phyloP scores from a whole-genome alignment of 805 yeast genomes.

The Wickerhamomyces kurtzmanii region DNA sequence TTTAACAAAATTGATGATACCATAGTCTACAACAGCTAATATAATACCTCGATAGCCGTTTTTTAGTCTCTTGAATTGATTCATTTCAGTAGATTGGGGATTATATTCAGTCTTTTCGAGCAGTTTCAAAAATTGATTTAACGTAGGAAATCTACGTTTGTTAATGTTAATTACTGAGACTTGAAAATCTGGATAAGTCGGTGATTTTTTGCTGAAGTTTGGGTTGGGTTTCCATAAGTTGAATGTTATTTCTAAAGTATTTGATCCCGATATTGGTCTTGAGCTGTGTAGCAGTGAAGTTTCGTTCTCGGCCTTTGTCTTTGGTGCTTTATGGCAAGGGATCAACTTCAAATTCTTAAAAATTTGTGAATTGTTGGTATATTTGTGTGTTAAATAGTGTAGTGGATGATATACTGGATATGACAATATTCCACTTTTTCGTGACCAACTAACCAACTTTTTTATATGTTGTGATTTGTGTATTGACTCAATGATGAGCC shows the following conservation, averaged over 20 bases:
- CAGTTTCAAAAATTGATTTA: slow-evolving; percentile 27
- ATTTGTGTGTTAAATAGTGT: slow-evolving; percentile 9
- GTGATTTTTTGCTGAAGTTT: slow-evolving; percentile 56
- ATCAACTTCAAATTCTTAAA: slow-evolving; percentile 20
- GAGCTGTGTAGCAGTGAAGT: slow-evolving; percentile 13
- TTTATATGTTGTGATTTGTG: no score
- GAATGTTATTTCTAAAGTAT: slow-evolving; percentile 30
- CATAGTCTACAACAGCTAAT: slow-evolving; percentile 65
- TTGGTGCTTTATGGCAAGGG: slow-evolving; percentile 11
- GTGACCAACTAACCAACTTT: background rate
- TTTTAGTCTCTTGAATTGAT: slow-evolving; percentile 31
- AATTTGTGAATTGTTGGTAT: slow-evolving; percentile 18
- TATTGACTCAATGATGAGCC: no score
- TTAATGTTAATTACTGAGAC: slow-evolving; percentile 46
- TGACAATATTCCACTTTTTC: slow-evolving; percentile 3
- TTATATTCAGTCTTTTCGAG: slow-evolving; percentile 20
- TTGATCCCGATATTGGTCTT: slow-evolving; percentile 8
- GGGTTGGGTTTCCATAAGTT: slow-evolving; percentile 82
- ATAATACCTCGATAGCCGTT: slow-evolving; percentile 44
- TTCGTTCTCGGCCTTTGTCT: slow-evolving; percentile 3
- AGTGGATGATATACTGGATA: slow-evolving; percentile 8
- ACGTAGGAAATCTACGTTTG: slow-evolving; percentile 33
- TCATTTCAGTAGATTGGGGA: slow-evolving; percentile 13
- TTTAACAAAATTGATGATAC: slow-evolving; percentile 59
- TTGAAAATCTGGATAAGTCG: slow-evolving; percentile 70